Evolutionary conservation across 257 asterid species (phyloP).

Genomic region (Ilex aquifolium): DNA sequence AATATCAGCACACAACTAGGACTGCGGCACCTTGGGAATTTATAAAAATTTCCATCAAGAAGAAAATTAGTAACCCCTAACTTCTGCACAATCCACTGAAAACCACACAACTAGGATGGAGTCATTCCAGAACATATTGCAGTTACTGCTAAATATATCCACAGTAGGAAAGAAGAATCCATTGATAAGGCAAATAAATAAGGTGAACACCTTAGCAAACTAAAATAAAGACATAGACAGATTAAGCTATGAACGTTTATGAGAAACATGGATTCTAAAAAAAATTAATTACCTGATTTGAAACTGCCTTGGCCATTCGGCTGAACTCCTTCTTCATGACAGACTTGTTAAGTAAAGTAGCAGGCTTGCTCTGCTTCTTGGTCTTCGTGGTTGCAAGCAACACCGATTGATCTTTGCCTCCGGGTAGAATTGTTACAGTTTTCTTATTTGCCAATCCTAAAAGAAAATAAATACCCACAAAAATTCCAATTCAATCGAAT

Average conservation of each 20-base stretch:
- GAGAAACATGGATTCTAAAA: not conserved
- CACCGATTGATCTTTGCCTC: constrained; percentile 71
- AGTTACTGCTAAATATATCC: too few species aligned
- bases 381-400: constrained; percentile 82
- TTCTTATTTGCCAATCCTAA: constrained; percentile 96
- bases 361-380: constrained; percentile 81
- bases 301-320: constrained; percentile 91
- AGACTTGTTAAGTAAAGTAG: constrained; percentile 54
- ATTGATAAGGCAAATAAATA: not conserved
- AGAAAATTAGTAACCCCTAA: too few species aligned
- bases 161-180: too few species aligned
- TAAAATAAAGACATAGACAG: not conserved
- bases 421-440: constrained; percentile 71
- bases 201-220: not conserved
- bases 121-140: too few species aligned
- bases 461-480: not conserved
- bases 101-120: too few species aligned
- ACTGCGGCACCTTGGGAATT: too few species aligned
- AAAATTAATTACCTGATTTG: constrained; percentile 62
- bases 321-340: constrained; percentile 82
- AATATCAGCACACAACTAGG: too few species aligned
- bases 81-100: too few species aligned
- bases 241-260: not conserved
- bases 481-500: not conserved
- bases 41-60: too few species aligned